A percentile compares a stretch with the other conserved stretches of the same genome.
phyloP scores from a whole-genome alignment of 225 moss, liverwort and hornwort species.

The Sphagnum contortum region DNA sequence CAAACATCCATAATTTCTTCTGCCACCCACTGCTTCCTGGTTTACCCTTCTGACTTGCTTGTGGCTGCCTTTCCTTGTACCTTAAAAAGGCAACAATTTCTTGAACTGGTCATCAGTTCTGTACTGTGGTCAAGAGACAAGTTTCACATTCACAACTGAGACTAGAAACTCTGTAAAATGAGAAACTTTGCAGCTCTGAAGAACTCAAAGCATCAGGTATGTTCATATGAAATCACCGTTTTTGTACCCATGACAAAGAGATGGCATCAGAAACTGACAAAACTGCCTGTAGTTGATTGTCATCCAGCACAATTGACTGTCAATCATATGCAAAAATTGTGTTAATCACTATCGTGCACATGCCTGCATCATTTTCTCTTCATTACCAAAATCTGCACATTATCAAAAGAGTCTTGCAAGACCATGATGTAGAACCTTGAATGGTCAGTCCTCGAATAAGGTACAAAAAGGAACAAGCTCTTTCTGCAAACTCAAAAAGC shows the following conservation, averaged over 20 bases:
- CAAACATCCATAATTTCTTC: slow-evolving; percentile 68
- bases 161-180: slow-evolving; percentile 8
- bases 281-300: slow-evolving; percentile 78
- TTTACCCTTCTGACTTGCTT: slow-evolving; percentile 43
- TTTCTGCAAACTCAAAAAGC: too few species aligned
- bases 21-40: slow-evolving; percentile 46
- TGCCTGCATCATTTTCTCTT: neutral
- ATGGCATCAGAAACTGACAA: slow-evolving; percentile 74
- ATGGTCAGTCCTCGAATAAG: too few species aligned
- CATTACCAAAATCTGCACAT: too few species aligned
- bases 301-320: slow-evolving; percentile 83
- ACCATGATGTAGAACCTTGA: too few species aligned
- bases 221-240: too few species aligned
- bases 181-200: slow-evolving; percentile 8
- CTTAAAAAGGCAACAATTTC: slow-evolving; percentile 4
- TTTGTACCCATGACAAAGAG: slow-evolving; percentile 8
- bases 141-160: neutral
- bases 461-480: too few species aligned
- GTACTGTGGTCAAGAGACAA: too few species aligned
- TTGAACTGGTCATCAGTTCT: too few species aligned
- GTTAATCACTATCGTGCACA: neutral
- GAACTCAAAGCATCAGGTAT: neutral
- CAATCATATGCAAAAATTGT: slow-evolving; percentile 9
- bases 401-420: too few species aligned
- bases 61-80: slow-evolving; percentile 35